Conservation (phyloP, 2,329 filamentous ascomycete species). For the Neoascochyta sp. region DNA sequence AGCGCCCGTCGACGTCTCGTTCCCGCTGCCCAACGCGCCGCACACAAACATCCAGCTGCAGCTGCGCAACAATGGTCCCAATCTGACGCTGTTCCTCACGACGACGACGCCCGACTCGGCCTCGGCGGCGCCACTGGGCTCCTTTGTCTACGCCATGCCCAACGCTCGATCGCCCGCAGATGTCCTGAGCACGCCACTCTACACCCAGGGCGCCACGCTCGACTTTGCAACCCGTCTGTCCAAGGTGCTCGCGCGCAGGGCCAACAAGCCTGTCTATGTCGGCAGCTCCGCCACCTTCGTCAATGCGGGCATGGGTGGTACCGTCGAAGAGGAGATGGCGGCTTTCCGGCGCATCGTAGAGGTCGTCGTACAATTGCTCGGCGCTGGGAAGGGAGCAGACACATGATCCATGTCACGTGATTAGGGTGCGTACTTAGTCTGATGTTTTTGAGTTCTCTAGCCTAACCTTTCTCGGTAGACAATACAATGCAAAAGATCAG, state of each 20-base stretch:
- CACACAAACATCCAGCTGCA: conserved; percentile 58
- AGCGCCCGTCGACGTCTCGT: conserved; percentile 53
- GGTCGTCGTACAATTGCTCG: conserved; percentile 58
- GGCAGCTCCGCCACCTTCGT: conserved; percentile 80
- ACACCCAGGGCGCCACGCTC: conserved; percentile 68
- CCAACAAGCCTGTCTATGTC: conserved; percentile 77
- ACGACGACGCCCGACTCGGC: conserved; percentile 45
- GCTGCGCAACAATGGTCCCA: conserved; percentile 52
- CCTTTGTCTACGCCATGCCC: conserved; percentile 90
- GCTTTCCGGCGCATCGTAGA: conserved; percentile 72
- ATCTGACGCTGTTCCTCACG: conserved; percentile 56
- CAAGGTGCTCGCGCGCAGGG: conserved; percentile 72
- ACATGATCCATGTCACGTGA: background rate
- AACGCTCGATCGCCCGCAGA: conserved; percentile 57
- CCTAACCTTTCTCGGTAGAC: too few relatives aligned
- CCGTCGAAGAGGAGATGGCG: conserved; percentile 91
- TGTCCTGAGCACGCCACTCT: conserved; percentile 65
- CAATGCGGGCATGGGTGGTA: conserved; percentile 69
- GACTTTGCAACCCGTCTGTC: conserved; percentile 86
- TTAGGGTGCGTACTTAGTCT: too few relatives aligned
- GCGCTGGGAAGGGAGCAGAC: conserved; percentile 5
- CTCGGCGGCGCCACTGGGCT: conserved; percentile 59
- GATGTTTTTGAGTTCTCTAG: too few relatives aligned
- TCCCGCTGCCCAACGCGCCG: conserved; percentile 55
- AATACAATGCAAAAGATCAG: too few relatives aligned